Evolutionary conservation across 495 filamentous ascomycete species (phyloP).

Genomic region (Friedmanniomyces endolithicus): DNA sequence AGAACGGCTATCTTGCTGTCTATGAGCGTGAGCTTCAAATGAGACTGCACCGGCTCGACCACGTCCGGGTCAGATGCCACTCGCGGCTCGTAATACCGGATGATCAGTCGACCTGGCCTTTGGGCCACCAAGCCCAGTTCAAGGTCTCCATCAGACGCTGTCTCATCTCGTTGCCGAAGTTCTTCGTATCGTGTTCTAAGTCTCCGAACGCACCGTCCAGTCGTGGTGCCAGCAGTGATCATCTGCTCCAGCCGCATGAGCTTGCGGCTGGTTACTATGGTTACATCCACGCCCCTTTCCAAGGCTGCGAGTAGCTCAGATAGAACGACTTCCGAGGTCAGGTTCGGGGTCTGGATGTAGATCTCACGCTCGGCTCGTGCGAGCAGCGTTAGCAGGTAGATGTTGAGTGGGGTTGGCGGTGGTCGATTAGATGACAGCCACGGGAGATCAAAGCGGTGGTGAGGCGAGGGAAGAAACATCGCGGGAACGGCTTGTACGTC

Average conservation of each 20-base stretch:
- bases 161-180: background rate
- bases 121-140: background rate
- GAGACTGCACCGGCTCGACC: conserved; percentile 50
- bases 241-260: conserved; percentile 68
- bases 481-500: background rate
- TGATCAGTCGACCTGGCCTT: conserved; percentile 24
- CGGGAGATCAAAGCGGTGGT: conserved; percentile 42
- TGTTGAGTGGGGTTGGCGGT: conserved; percentile 56
- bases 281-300: conserved; percentile 46
- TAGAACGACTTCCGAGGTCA: conserved; percentile 49
- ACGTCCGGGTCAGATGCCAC: conserved; percentile 4
- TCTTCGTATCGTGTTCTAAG: conserved; percentile 25
- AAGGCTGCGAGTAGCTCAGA: conserved; percentile 40
- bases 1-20: conserved; percentile 49
- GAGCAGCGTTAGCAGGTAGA: conserved; percentile 44
- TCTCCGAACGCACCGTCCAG: conserved; percentile 42
- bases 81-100: conserved; percentile 38
- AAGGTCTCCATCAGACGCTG: conserved; percentile 9
- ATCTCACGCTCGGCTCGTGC: conserved; percentile 40
- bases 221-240: conserved; percentile 54
- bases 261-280: conserved; percentile 47
- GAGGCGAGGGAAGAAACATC: conserved; percentile 50
- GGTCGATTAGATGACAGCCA: conserved; percentile 34
- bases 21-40: conserved; percentile 55
- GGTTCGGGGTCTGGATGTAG: conserved; percentile 58